Evolutionary conservation across 73 alveolate species (phyloP).

Genomic region (Tetrahymena elliotti): DNA sequence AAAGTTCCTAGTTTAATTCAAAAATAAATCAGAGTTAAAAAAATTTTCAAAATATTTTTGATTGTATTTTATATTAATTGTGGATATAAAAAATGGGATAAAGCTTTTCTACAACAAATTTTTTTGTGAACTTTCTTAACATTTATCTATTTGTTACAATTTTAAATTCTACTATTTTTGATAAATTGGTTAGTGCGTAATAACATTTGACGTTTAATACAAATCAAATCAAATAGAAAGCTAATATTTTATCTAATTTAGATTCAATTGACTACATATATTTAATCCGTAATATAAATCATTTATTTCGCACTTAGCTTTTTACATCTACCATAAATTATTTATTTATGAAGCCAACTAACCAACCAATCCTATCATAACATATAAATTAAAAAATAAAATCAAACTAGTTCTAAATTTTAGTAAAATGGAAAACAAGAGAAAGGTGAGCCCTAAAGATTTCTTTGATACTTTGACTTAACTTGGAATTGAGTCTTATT

Average conservation of each 20-base stretch:
- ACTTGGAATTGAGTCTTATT: conserved; percentile 55
- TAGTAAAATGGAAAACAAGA: neutral
- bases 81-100: neutral
- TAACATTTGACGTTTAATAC: neutral
- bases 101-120: neutral
- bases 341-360: neutral
- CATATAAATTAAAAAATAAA: neutral
- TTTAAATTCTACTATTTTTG: neutral
- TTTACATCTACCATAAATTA: neutral
- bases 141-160: neutral
- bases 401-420: neutral
- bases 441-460: neutral
- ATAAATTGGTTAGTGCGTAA: neutral
- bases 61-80: no score
- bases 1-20: no score
- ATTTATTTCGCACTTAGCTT: neutral
- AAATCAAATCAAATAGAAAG: neutral
- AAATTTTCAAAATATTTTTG: no score
- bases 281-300: neutral
- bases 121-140: neutral
- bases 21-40: no score
- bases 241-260: neutral
- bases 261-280: neutral
- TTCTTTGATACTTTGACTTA: neutral
- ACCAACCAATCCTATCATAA: neutral